A percentile compares a stretch with the other conserved stretches of the same genome.
phyloP scores from a whole-genome alignment of 1,139 yeast genomes.

The Candida albicans region DNA sequence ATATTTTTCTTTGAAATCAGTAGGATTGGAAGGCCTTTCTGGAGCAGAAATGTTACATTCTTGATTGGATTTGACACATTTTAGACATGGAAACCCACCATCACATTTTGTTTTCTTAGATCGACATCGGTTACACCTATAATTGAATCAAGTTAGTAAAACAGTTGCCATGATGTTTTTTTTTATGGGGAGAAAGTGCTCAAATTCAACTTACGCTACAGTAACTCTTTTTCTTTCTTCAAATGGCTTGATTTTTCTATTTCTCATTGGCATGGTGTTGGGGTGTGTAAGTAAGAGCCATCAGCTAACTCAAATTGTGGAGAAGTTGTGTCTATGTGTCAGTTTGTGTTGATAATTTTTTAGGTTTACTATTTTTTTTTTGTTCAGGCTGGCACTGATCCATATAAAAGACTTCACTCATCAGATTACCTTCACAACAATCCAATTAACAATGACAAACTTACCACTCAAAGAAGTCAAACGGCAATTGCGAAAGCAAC shows the following conservation, averaged over 20 bases:
- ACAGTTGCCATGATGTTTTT: not conserved
- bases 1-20: conserved; percentile 13
- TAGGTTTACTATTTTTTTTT: too few species aligned
- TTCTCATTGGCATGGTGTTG: conserved; percentile 8
- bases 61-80: conserved; percentile 11
- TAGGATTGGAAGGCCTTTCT: conserved; percentile 9
- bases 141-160: conserved; percentile 5
- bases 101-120: conserved; percentile 16
- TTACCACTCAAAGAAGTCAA: conserved; percentile 16
- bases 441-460: not conserved
- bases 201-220: conserved; percentile 15
- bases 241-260: conserved; percentile 15
- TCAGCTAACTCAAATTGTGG: not conserved
- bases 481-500: conserved; percentile 19
- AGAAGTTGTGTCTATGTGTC: not conserved
- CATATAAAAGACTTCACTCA: too few species aligned
- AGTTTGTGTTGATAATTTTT: too few species aligned
- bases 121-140: conserved; percentile 18
- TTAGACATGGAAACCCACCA: conserved; percentile 19
- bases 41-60: conserved; percentile 13
- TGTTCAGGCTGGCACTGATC: too few species aligned
- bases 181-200: not conserved
- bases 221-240: conserved; percentile 15
- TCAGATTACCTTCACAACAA: too few species aligned
- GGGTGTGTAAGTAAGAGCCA: not conserved